These are phyloP conservation scores for Acorus calamus DNA, from an alignment of 106 monocot species.

Conservation along the genomic window DNA sequence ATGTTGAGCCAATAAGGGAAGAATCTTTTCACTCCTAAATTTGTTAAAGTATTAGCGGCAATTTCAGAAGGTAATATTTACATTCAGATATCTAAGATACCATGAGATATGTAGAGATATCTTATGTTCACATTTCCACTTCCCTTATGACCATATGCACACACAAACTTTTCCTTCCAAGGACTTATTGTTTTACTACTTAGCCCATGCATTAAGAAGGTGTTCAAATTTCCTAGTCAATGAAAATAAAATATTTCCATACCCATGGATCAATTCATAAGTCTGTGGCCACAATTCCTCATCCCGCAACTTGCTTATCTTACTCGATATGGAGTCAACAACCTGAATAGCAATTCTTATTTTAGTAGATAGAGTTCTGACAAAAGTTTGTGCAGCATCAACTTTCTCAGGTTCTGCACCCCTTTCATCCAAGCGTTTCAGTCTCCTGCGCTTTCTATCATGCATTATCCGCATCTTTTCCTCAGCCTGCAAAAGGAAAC, in stretches of 20 bases:
- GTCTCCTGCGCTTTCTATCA: slow-evolving; percentile 40
- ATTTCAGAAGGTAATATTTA: too few species aligned
- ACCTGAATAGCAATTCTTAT: slow-evolving; percentile 77
- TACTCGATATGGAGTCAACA: slow-evolving; percentile 55
- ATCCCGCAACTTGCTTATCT: slow-evolving; percentile 70
- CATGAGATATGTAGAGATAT: too few species aligned
- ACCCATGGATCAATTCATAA: slow-evolving; percentile 69
- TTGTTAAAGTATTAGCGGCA: too few species aligned
- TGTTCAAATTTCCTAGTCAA: too few species aligned
- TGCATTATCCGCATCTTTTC: slow-evolving; percentile 65
- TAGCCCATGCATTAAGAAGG: too few species aligned
- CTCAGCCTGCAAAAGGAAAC: slow-evolving; percentile 47
- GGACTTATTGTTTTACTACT: too few species aligned
- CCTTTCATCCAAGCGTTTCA: slow-evolving; percentile 52
- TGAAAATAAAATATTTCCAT: slow-evolving; percentile 5
- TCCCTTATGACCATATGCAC: too few species aligned
- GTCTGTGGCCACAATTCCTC: slow-evolving; percentile 87
- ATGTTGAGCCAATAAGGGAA: too few species aligned
- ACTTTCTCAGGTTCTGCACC: slow-evolving; percentile 73
- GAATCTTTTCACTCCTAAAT: too few species aligned
- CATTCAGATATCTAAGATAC: too few species aligned
- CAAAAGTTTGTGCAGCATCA: slow-evolving; percentile 39
- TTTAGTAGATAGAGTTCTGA: slow-evolving; percentile 68
- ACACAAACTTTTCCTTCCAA: too few species aligned
- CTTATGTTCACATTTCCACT: too few species aligned